These are phyloP conservation scores for Niveomyces coronatus DNA, from an alignment of 2,329 filamentous ascomycete genomes.

Conservation along the genomic window DNA sequence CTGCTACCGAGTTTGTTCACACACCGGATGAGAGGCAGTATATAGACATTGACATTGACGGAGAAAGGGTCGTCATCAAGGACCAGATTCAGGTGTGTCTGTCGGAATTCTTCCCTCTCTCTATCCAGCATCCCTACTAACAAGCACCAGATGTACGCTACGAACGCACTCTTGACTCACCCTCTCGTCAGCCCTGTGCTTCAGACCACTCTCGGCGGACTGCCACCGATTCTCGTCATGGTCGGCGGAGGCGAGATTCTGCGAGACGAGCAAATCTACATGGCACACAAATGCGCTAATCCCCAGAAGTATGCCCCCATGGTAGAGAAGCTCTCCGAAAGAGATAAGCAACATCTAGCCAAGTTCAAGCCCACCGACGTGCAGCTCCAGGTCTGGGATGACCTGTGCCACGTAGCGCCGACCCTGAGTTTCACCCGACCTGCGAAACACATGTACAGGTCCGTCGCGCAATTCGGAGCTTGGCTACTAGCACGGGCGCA, in stretches of 20 bases:
- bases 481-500: conserved; percentile 84
- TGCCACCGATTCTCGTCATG: conserved; percentile 80
- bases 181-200: conserved; percentile 83
- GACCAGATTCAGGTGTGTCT: conserved; percentile 82
- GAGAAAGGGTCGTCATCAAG: conserved; percentile 60
- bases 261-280: conserved; percentile 86
- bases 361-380: conserved; percentile 79
- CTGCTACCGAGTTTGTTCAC: not conserved
- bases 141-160: conserved; percentile 50
- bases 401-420: conserved; percentile 83
- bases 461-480: conserved; percentile 84
- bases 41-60: conserved; percentile 61
- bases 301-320: conserved; percentile 66
- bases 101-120: conserved; percentile 21
- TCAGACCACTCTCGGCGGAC: conserved; percentile 78
- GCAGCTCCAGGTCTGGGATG: conserved; percentile 92
- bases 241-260: conserved; percentile 82
- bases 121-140: conserved; percentile 13
- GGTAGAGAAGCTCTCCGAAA: conserved; percentile 51
- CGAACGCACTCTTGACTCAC: conserved; percentile 76
- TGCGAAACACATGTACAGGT: conserved; percentile 91
- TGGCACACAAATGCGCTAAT: conserved; percentile 89
- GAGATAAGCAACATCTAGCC: conserved; percentile 47
- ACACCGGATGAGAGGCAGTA: conserved; percentile 17
- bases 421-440: conserved; percentile 95